Percentiles rank a stretch among this genome's conserved stretches.
These are phyloP conservation scores for Castanea mollissima DNA, from an alignment of 306 rosid genomes.

Conservation along the genomic window DNA sequence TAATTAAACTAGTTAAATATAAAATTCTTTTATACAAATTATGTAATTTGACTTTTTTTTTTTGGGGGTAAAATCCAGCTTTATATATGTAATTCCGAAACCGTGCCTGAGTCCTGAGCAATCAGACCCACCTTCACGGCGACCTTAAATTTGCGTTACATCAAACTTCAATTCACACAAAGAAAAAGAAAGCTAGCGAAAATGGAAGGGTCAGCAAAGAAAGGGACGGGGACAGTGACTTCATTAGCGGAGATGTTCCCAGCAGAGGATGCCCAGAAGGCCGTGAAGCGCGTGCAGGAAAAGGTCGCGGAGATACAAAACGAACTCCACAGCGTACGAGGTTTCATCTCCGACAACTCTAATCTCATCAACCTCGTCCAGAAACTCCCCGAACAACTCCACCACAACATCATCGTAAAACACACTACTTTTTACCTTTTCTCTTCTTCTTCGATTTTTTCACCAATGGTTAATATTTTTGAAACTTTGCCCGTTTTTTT, in stretches of 20 bases:
- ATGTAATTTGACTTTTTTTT: too few relatives aligned
- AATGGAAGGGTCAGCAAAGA: conserved; percentile 32
- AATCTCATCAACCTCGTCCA: conserved; percentile 67
- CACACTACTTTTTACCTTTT: not conserved
- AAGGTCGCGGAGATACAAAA: conserved; percentile 42
- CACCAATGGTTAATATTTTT: not conserved
- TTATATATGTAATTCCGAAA: too few relatives aligned
- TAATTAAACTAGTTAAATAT: too few relatives aligned
- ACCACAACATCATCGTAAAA: conserved; percentile 74
- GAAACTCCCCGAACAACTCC: conserved; percentile 73
- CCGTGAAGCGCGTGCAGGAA: conserved; percentile 52
- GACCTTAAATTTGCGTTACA: too few relatives aligned
- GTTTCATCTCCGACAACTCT: conserved; percentile 62
- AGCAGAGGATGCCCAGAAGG: conserved; percentile 58
- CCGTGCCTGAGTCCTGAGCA: too few relatives aligned
- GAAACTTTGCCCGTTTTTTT: not conserved
- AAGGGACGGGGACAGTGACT: conserved; percentile 68
- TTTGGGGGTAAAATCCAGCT: too few relatives aligned
- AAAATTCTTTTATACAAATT: too few relatives aligned
- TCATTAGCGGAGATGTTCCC: conserved; percentile 60
- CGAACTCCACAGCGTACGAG: conserved; percentile 48
- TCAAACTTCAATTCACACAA: not conserved
- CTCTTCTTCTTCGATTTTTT: not conserved
- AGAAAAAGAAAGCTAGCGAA: not conserved
- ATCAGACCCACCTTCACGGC: too few relatives aligned